Evolutionary conservation across 2,329 filamentous ascomycete species (phyloP).

Genomic region (Neurospora sp.): DNA sequence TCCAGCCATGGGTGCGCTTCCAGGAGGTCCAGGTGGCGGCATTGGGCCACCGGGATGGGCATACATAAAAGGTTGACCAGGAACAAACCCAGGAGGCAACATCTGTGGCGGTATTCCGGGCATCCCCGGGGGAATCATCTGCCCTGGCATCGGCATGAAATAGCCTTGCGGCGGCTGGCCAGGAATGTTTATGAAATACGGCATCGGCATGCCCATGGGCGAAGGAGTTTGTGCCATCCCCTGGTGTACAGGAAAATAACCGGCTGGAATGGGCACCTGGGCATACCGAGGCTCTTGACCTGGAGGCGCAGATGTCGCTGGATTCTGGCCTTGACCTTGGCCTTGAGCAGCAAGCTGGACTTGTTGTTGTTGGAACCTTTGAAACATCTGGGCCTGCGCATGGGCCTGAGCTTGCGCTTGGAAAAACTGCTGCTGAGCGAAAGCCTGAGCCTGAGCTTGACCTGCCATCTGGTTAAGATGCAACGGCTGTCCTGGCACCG

Average conservation of each 20-base stretch:
- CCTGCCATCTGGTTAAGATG: neutral
- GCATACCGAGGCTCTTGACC: constrained; percentile 15
- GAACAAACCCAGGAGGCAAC: neutral
- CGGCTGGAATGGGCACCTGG: constrained; percentile 18
- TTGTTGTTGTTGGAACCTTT: neutral
- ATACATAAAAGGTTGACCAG: neutral
- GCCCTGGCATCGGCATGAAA: constrained; percentile 2
- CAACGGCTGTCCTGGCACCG: neutral
- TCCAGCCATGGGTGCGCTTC: neutral
- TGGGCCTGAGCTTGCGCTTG: neutral
- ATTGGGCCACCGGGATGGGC: neutral
- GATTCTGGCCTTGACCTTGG: neutral
- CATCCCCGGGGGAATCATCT: constrained; percentile 3
- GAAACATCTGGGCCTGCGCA: neutral
- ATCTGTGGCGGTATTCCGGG: neutral
- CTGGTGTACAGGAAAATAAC: constrained; percentile 8
- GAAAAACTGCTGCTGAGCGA: neutral
- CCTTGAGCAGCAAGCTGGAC: constrained; percentile 2
- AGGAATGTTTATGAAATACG: constrained; percentile 5
- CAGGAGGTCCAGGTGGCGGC: neutral
- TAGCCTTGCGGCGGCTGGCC: neutral
- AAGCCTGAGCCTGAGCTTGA: neutral
- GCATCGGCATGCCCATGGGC: constrained; percentile 16
- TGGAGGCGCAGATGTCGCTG: neutral
- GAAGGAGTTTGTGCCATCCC: constrained; percentile 8